These are phyloP conservation scores for Tulasnella sp. DNA, from an alignment of 768 basidiomycete genomes.

Conservation along the genomic window DNA sequence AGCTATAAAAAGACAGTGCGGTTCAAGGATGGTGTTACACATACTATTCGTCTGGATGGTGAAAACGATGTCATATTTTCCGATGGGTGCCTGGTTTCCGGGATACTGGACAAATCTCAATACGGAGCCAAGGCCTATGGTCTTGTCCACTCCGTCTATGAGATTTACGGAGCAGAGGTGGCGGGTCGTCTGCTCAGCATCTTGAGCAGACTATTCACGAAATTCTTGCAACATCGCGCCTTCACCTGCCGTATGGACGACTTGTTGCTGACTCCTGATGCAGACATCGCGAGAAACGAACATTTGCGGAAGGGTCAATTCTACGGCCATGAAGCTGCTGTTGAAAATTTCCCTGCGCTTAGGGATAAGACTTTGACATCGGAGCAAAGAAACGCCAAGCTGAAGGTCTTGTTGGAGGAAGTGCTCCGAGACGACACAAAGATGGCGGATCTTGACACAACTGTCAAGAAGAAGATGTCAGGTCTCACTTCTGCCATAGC, in stretches of 20 bases:
- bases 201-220: slow-evolving; percentile 88
- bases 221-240: slow-evolving; percentile 90
- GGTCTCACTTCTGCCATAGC: slow-evolving; percentile 85
- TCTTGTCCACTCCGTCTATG: slow-evolving; percentile 92
- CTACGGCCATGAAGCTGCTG: slow-evolving; percentile 75
- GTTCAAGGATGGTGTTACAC: slow-evolving; percentile 37
- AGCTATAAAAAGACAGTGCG: slow-evolving; percentile 13
- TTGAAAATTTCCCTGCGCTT: slow-evolving; percentile 80
- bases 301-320: slow-evolving; percentile 54
- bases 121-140: slow-evolving; percentile 95
- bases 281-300: slow-evolving; percentile 53
- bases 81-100: slow-evolving; percentile 86
- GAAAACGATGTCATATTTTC: slow-evolving; percentile 84
- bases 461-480: slow-evolving; percentile 70
- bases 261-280: slow-evolving; percentile 72
- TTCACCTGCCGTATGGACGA: slow-evolving; percentile 99
- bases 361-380: slow-evolving; percentile 14
- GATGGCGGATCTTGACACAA: slow-evolving; percentile 93
- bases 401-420: slow-evolving; percentile 68
- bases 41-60: slow-evolving; percentile 31
- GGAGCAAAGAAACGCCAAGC: slow-evolving; percentile 29
- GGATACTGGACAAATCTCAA: slow-evolving; percentile 92
- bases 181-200: slow-evolving; percentile 89
- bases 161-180: slow-evolving; percentile 78
- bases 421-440: slow-evolving; percentile 90